These are phyloP conservation scores for Calocera viscosa DNA, from an alignment of 768 basidiomycete genomes.

Conservation along the genomic window DNA sequence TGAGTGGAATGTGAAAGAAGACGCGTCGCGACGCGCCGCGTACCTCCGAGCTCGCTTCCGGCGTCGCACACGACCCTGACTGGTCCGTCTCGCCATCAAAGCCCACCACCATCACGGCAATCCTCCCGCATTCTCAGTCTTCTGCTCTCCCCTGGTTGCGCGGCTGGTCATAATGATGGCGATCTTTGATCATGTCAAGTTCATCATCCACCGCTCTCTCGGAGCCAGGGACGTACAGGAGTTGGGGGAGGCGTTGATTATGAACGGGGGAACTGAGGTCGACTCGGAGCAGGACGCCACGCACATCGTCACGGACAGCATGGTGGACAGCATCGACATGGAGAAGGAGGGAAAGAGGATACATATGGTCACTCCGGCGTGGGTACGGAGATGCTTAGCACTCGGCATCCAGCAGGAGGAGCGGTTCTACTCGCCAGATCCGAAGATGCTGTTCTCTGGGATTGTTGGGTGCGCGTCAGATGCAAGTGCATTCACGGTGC, in stretches of 20 bases:
- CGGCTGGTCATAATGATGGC: neutral
- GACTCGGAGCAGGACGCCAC: slow-evolving; percentile 32
- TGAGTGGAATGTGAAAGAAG: neutral
- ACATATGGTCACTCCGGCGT: slow-evolving; percentile 35
- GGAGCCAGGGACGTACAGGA: slow-evolving; percentile 23
- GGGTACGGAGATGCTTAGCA: slow-evolving; percentile 57
- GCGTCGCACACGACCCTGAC: neutral
- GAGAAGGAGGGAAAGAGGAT: slow-evolving; percentile 19
- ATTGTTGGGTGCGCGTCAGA: slow-evolving; percentile 60
- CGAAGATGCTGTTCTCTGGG: slow-evolving; percentile 69
- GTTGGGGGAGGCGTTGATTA: slow-evolving; percentile 37
- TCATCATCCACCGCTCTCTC: slow-evolving; percentile 13
- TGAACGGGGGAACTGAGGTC: slow-evolving; percentile 38
- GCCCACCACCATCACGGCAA: neutral
- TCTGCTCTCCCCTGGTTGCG: neutral
- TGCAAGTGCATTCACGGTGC: slow-evolving; percentile 29
- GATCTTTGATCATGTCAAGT: slow-evolving; percentile 16
- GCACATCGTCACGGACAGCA: slow-evolving; percentile 48
- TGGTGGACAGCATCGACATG: slow-evolving; percentile 44
- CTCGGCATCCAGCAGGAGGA: slow-evolving; percentile 47
- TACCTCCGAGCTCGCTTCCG: neutral
- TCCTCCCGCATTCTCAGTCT: neutral
- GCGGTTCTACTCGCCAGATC: slow-evolving; percentile 62
- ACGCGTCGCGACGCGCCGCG: slow-evolving; percentile 6
- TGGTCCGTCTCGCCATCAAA: neutral